Conservation (phyloP, 2,329 filamentous ascomycete genomes). For the Exophiala mesophila region DNA sequence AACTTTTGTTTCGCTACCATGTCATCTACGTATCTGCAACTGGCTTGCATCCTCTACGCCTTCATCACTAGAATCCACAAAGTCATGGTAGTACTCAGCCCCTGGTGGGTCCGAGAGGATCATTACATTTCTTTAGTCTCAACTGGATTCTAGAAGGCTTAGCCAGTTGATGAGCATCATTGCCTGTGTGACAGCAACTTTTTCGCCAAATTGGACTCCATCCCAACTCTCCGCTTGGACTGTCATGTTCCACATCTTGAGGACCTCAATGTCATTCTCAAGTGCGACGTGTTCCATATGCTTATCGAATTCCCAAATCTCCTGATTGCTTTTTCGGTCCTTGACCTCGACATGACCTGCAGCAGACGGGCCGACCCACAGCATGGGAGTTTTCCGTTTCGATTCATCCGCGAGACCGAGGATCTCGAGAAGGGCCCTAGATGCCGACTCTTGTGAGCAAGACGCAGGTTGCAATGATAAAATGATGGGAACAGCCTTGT, state of each 20-base stretch:
- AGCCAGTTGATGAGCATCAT: constrained; percentile 38
- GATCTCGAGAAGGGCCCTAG: constrained; percentile 39
- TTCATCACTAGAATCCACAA: too few relatives aligned
- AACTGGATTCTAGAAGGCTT: constrained; percentile 16
- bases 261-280: constrained; percentile 35
- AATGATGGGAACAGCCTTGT: constrained; percentile 39
- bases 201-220: constrained; percentile 36
- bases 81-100: too few relatives aligned
- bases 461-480: constrained; percentile 35
- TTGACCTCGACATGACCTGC: constrained; percentile 35
- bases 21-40: too few relatives aligned
- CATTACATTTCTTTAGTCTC: too few relatives aligned
- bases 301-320: constrained; percentile 38
- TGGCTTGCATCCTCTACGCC: too few relatives aligned
- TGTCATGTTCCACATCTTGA: constrained; percentile 43
- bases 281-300: constrained; percentile 33
- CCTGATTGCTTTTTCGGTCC: constrained; percentile 31
- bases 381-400: constrained; percentile 37
- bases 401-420: constrained; percentile 32
- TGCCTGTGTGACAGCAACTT: constrained; percentile 39
- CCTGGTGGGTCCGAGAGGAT: too few relatives aligned
- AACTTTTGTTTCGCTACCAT: too few relatives aligned
- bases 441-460: constrained; percentile 30
- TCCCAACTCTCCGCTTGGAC: constrained; percentile 38
- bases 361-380: constrained; percentile 40